A percentile compares a stretch with the other conserved stretches of the same genome.
Conservation (phyloP, 768 basidiomycete species). For the Leccinum variicolor region DNA sequence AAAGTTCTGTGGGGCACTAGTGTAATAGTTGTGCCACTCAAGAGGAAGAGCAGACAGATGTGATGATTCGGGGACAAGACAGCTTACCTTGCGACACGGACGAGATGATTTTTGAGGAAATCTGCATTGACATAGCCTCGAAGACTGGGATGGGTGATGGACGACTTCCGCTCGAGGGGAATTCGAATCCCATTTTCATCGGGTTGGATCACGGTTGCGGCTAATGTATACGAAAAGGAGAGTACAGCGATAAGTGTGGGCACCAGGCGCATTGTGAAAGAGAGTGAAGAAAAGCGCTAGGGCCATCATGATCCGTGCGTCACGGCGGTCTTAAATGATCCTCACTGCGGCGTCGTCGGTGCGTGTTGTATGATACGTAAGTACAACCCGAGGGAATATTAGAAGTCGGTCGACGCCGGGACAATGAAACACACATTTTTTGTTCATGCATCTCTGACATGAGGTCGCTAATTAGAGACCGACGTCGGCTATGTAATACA, state of each 20-base stretch:
- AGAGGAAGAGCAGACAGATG: not conserved
- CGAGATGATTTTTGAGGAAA: constrained; percentile 16
- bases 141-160: constrained; percentile 4
- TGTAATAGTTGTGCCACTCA: not conserved
- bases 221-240: constrained; percentile 12
- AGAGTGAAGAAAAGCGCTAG: not conserved
- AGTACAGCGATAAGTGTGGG: constrained; percentile 10
- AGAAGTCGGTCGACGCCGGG: not conserved
- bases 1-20: not conserved
- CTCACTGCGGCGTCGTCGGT: not conserved
- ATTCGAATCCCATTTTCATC: constrained; percentile 13
- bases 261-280: constrained; percentile 18
- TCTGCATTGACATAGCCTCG: constrained; percentile 2
- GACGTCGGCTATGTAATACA: not conserved
- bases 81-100: constrained; percentile 18
- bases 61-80: too few relatives aligned
- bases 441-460: not conserved
- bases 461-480: not conserved
- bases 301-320: not conserved
- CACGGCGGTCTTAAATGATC: not conserved
- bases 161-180: constrained; percentile 21
- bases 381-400: not conserved
- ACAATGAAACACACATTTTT: not conserved
- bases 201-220: not conserved
- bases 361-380: not conserved